A percentile compares a stretch with the other conserved stretches of the same genome.
phyloP scores from a whole-genome alignment of 2,329 filamentous ascomycete genomes.

The Trichoderma semiorbis region DNA sequence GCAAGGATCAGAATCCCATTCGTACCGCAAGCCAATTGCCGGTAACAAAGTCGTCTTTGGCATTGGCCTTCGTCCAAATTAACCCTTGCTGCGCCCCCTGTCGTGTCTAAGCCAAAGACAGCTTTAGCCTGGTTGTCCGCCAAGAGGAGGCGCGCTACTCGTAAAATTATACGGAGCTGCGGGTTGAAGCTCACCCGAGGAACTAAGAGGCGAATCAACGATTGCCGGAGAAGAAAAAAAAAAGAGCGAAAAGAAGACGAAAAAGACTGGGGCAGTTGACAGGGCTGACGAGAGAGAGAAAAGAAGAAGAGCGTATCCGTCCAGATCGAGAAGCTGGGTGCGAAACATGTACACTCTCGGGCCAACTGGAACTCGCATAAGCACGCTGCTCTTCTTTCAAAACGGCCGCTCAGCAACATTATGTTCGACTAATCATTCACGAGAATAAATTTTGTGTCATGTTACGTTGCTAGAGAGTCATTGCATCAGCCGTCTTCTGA shows the following conservation, averaged over 20 bases:
- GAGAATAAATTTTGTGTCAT: not conserved
- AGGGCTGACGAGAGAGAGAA: not conserved
- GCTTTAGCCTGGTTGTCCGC: not conserved
- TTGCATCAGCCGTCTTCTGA: not conserved
- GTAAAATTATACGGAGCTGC: constrained; percentile 14
- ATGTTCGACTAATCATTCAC: not conserved
- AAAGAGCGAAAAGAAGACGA: not conserved
- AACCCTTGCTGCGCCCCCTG: not conserved
- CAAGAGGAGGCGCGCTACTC: not conserved
- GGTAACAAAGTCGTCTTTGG: not conserved
- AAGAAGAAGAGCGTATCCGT: not conserved
- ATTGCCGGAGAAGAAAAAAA: not conserved
- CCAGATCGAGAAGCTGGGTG: not conserved
- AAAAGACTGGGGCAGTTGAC: not conserved
- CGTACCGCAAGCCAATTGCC: not conserved
- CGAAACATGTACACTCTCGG: not conserved
- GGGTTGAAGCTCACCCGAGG: not conserved
- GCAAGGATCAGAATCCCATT: not conserved
- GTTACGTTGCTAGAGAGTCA: not conserved
- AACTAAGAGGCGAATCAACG: not conserved
- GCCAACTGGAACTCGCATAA: not conserved
- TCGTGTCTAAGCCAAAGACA: not conserved
- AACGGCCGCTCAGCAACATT: not conserved
- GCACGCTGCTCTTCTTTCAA: not conserved
- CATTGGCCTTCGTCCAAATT: not conserved